These are phyloP conservation scores for Cavenderia fasciculata DNA, from an alignment of 78 protist genomes.

Conservation along the genomic window DNA sequence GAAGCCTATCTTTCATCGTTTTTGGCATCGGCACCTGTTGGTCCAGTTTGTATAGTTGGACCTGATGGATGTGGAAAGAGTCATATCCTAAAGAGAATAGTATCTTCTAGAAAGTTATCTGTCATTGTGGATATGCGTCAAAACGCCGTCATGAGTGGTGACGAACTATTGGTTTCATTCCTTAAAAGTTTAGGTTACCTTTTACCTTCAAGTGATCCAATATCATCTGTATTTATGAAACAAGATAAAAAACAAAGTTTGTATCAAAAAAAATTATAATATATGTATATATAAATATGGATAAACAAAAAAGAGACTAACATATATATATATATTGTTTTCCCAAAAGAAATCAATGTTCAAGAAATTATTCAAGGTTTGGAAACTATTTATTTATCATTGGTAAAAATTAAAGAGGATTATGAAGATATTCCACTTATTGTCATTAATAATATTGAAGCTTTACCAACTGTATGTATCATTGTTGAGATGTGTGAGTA, in stretches of 20 bases:
- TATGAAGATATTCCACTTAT: constrained; percentile 57
- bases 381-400: constrained; percentile 55
- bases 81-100: constrained; percentile 42
- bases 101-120: constrained; percentile 40
- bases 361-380: constrained; percentile 71
- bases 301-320: background rate
- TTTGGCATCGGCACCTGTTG: constrained; percentile 36
- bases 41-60: constrained; percentile 59
- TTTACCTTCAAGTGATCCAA: constrained; percentile 60
- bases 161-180: constrained; percentile 48
- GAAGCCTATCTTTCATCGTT: constrained; percentile 23
- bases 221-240: constrained; percentile 53
- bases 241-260: constrained; percentile 70
- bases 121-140: constrained; percentile 68
- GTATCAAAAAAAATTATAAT: background rate
- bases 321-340: background rate
- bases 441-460: constrained; percentile 60
- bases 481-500: too few species aligned
- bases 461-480: constrained; percentile 38
- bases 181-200: constrained; percentile 50
- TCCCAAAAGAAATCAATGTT: constrained; percentile 32
- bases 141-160: constrained; percentile 71
- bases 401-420: constrained; percentile 44
- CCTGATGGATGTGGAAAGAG: constrained; percentile 75
- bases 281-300: background rate